Base-by-base conservation (phyloP, 352 stramenopile species). In the Globisporangium alternatum region DNA sequence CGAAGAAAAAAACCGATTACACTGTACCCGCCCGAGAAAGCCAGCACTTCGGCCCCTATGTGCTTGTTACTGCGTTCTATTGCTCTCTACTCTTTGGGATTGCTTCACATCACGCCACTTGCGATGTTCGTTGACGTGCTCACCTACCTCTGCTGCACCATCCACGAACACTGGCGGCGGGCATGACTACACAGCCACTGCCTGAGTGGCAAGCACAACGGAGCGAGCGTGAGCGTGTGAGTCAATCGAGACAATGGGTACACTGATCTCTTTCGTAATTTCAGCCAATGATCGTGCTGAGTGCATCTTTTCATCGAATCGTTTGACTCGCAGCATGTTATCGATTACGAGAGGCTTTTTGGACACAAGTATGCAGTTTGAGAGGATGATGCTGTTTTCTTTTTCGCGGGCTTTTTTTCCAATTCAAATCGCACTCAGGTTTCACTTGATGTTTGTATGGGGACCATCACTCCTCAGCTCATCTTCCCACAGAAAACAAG, bases 341-440 rank as follows among this genome's bases (percentile, higher is more conserved):
- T 43, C 37, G 8, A 43, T 39, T 39, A 43, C 15, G 8, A 43
- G 37, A 43, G 37, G 10, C 5, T 45, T 45, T n/a, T 45, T n/a
- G 19, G 6, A 21, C 7, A 2, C 17, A 22, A 51, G n/a, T 52
- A 61, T 61, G 55, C 39, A 3, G 4, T 61, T 22, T 28, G 3
- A 61, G 22, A 52, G 22, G 35, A 22, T 33, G 2, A 25, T 1
- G 13, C 10, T 13, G 39, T 31, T 19, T 12, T 1, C 9, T 33
- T 35, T 61, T 64, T 57, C 44, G 33, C 58, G 45, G 45, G 61
- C 52, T 62, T 66, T 66, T 66, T 60, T 31, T n/a, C 25, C 35
- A 41, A 60, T 65, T 65, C 60, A 61, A 66, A 61, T 60, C 30
- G 30, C 30, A 37, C 3, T 15, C 30, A 5, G 12, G 10, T 48